Evolutionary conservation across 2,329 filamentous ascomycete species (phyloP).

Genomic region (Aspergillus floridensis): DNA sequence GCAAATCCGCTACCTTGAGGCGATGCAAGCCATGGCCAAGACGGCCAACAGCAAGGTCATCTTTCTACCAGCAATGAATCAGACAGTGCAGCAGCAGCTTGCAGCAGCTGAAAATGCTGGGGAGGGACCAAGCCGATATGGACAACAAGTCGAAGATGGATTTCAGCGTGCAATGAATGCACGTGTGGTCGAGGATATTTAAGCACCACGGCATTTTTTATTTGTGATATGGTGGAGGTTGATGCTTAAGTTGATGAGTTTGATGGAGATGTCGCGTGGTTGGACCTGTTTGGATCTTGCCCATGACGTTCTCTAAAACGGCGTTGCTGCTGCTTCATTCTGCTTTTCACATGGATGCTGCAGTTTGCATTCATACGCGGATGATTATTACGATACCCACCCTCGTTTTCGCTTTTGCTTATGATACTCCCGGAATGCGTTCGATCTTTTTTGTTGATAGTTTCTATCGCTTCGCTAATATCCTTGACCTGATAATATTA

Average conservation of each 20-base stretch:
- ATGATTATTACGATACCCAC: slow-evolving; percentile 32
- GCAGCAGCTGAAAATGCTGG: slow-evolving; percentile 51
- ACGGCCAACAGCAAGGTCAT: slow-evolving; percentile 83
- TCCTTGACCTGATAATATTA: background rate
- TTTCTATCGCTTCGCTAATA: background rate
- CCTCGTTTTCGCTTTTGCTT: slow-evolving; percentile 22
- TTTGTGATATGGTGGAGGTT: slow-evolving; percentile 8
- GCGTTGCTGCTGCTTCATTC: slow-evolving; percentile 7
- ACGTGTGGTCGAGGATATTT: slow-evolving; percentile 82
- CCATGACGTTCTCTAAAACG: background rate
- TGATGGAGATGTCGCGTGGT: background rate
- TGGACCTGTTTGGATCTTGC: background rate
- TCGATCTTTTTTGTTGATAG: background rate
- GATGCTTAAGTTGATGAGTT: slow-evolving; percentile 3
- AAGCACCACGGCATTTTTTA: slow-evolving; percentile 28
- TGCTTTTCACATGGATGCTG: slow-evolving; percentile 9
- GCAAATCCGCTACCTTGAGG: slow-evolving; percentile 97
- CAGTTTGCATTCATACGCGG: slow-evolving; percentile 20
- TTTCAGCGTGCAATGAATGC: slow-evolving; percentile 82
- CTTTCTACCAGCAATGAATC: slow-evolving; percentile 67
- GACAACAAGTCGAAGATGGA: slow-evolving; percentile 53
- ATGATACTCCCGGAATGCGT: background rate
- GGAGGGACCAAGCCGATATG: slow-evolving; percentile 56
- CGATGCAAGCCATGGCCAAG: slow-evolving; percentile 99
- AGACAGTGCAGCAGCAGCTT: slow-evolving; percentile 55